Conservation (phyloP, 2,329 filamentous ascomycete genomes). For the Colletotrichum cuscutae region DNA sequence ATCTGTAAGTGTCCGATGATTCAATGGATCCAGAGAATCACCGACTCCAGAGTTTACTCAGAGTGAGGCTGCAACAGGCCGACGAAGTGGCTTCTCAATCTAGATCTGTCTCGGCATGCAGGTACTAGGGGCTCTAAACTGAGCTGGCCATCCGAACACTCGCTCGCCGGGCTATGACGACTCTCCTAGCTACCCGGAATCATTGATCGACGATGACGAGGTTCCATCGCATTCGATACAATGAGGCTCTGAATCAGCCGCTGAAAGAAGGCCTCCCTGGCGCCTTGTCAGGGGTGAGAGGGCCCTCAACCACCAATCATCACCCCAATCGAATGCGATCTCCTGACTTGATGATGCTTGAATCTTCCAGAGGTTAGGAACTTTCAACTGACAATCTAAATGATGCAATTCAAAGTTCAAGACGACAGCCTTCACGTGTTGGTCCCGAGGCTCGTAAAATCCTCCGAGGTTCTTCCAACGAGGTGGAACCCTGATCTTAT, state of each 20-base stretch:
- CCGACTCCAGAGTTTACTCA: neutral
- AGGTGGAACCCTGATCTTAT: no score
- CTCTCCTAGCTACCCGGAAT: neutral
- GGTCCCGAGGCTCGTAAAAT: no score
- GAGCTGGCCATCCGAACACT: neutral
- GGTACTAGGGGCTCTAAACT: neutral
- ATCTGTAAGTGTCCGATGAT: no score
- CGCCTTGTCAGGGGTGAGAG: neutral
- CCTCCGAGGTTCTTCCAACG: neutral
- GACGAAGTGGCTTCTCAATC: neutral
- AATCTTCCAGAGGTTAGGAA: neutral
- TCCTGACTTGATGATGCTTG: no score
- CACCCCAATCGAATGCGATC: neutral
- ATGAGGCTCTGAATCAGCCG: neutral
- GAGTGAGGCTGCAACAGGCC: neutral
- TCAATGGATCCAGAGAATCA: neutral
- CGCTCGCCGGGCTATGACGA: neutral
- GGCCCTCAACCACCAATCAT: neutral
- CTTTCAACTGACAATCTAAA: neutral
- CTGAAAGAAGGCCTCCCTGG: neutral
- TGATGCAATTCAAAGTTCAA: neutral
- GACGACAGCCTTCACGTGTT: neutral
- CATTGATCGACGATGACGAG: neutral
- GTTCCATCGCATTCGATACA: neutral
- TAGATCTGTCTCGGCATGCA: neutral